Evolutionary conservation across 2,329 filamentous ascomycete genomes (phyloP).

Genomic region (Monosporascus sp.): DNA sequence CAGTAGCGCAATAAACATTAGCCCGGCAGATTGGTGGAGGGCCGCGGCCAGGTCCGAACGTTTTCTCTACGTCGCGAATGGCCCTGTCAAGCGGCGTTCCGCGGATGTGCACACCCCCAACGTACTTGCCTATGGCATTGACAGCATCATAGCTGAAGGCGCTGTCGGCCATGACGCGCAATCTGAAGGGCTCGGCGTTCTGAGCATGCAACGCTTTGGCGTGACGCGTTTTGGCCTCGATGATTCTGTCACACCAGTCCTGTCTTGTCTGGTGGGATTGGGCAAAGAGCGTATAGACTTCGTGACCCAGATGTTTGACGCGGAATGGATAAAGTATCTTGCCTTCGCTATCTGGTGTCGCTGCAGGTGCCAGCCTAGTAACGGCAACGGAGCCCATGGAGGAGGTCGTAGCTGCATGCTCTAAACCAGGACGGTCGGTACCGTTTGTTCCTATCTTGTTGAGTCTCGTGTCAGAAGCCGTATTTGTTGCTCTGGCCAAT

Average conservation of each 20-base stretch:
- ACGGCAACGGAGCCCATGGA: conserved; percentile 52
- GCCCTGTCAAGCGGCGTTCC: conserved; percentile 89
- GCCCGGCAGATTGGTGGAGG: conserved; percentile 77
- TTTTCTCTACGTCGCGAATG: conserved; percentile 79
- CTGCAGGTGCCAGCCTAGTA: conserved; percentile 35
- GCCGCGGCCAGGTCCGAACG: conserved; percentile 64
- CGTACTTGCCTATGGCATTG: conserved; percentile 53
- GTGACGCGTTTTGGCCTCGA: conserved; percentile 90
- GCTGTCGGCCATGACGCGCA: conserved; percentile 87
- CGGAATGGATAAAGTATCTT: conserved; percentile 90
- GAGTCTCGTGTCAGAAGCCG: conserved; percentile 53
- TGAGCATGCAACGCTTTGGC: conserved; percentile 83
- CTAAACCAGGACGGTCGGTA: conserved; percentile 51
- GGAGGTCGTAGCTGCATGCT: conserved; percentile 62
- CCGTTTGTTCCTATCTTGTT: conserved; percentile 50
- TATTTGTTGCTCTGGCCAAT: conserved; percentile 54
- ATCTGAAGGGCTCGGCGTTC: conserved; percentile 90
- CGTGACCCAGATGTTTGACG: conserved; percentile 91
- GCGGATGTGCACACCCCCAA: conserved; percentile 66
- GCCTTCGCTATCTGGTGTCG: conserved; percentile 65
- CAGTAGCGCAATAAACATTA: conserved; percentile 86
- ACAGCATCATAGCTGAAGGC: conserved; percentile 76
- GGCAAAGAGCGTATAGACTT: conserved; percentile 87
- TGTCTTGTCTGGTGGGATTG: conserved; percentile 66
- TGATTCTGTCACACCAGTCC: conserved; percentile 91